A percentile compares a stretch with the other conserved stretches of the same genome.
These are phyloP conservation scores for Xylaria sp. DNA, from an alignment of 2,329 filamentous ascomycete species.

Conservation along the genomic window DNA sequence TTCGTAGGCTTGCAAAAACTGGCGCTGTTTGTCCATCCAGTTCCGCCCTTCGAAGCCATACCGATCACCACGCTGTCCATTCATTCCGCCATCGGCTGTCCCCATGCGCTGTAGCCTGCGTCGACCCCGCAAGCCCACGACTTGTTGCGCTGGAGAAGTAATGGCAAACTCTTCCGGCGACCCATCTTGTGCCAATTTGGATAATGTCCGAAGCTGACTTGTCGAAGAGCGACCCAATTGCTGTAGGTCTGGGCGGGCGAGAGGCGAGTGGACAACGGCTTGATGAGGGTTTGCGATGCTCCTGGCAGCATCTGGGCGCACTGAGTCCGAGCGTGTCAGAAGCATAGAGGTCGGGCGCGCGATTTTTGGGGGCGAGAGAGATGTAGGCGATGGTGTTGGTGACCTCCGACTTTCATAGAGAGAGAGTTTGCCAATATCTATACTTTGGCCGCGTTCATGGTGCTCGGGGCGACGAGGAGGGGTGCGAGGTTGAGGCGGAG, in stretches of 20 bases:
- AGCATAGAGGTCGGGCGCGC: constrained; percentile 70
- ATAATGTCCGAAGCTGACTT: constrained; percentile 86
- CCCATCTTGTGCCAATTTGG: constrained; percentile 79
- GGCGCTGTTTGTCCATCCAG: constrained; percentile 99
- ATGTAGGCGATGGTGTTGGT: constrained; percentile 50
- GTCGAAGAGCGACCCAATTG: constrained; percentile 89
- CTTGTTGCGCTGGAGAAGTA: constrained; percentile 81
- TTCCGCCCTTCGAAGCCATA: constrained; percentile 84
- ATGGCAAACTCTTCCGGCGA: constrained; percentile 84
- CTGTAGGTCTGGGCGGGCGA: constrained; percentile 78
- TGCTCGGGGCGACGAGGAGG: constrained; percentile 56
- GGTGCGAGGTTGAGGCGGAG: constrained; percentile 47
- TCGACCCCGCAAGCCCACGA: constrained; percentile 86
- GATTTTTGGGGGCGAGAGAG: constrained; percentile 41
- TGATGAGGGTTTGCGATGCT: constrained; percentile 47
- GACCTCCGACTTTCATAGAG: constrained; percentile 56
- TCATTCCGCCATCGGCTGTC: constrained; percentile 59
- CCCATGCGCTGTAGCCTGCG: constrained; percentile 80
- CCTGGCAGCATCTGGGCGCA: constrained; percentile 51
- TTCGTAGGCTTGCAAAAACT: constrained; percentile 96
- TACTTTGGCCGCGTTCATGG: constrained; percentile 70
- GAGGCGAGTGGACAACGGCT: constrained; percentile 55
- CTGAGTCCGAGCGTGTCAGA: constrained; percentile 66
- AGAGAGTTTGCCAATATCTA: constrained; percentile 68
- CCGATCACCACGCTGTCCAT: constrained; percentile 53